phyloP scores from a whole-genome alignment of 345 rosid species.

The Bretschneidera sinensis region DNA sequence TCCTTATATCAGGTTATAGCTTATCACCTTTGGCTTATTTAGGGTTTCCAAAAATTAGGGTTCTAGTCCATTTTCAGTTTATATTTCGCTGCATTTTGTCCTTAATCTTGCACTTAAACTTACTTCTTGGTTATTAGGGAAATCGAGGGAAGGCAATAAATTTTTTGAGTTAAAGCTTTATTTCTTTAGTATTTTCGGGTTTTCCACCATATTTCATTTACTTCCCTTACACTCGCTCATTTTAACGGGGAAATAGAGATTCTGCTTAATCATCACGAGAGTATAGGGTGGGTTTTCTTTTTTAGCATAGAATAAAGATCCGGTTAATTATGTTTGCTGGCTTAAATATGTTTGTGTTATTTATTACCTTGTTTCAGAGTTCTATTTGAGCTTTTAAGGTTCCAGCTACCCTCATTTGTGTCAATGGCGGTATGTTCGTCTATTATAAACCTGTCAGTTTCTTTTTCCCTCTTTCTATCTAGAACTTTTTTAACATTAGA shows the following conservation, averaged over 20 bases:
- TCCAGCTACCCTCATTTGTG: not conserved
- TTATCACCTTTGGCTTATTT: not conserved
- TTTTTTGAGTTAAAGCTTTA: not conserved
- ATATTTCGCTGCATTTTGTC: not conserved
- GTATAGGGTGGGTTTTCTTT: not conserved
- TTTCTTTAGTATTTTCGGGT: no score
- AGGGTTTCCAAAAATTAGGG: not conserved
- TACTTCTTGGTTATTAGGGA: not conserved
- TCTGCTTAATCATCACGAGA: no score
- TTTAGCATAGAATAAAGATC: not conserved
- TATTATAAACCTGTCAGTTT: not conserved
- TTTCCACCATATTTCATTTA: not conserved
- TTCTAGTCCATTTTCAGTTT: not conserved
- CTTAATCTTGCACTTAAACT: not conserved
- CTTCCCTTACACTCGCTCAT: not conserved
- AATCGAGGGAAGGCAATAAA: no score
- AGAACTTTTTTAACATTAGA: not conserved
- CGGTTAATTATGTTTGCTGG: constrained; percentile 2
- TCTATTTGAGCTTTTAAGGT: constrained; percentile 8
- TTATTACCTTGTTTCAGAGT: constrained; percentile 15
- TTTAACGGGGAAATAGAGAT: not conserved
- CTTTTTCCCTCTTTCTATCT: not conserved
- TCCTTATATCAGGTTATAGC: not conserved
- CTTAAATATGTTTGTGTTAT: not conserved
- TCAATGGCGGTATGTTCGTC: constrained; percentile 27